Percentiles rank a stretch among this genome's conserved stretches.
These are phyloP conservation scores for Plasmodium chabaudi DNA, from an alignment of 169 alveolate genomes.

Conservation along the genomic window DNA sequence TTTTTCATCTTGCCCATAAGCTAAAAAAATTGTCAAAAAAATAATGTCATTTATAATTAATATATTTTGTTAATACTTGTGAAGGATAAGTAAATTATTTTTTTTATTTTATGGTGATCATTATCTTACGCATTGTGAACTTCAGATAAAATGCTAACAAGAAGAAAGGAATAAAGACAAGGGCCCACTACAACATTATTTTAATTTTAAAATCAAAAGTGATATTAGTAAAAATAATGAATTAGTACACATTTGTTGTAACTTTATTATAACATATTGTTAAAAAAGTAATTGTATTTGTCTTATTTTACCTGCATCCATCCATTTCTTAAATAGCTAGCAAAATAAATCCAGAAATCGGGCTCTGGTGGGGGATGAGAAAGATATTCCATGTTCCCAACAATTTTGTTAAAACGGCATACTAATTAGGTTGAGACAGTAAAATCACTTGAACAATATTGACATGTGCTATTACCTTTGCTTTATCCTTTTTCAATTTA, in stretches of 20 bases:
- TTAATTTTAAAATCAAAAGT: not conserved
- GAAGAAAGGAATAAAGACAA: slow-evolving; percentile 65
- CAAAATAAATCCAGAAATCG: slow-evolving; percentile 72
- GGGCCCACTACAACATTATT: slow-evolving; percentile 35
- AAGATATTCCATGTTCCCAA: slow-evolving; percentile 25
- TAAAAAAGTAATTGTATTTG: not conserved
- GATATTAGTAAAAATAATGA: not conserved
- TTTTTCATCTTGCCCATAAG: too few relatives aligned
- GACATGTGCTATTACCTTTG: too few relatives aligned
- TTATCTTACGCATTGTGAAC: slow-evolving; percentile 58
- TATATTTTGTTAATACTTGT: too few relatives aligned
- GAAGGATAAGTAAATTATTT: too few relatives aligned
- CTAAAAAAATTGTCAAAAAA: too few relatives aligned
- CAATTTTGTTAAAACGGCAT: not conserved
- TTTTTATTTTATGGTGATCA: too few relatives aligned
- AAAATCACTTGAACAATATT: not conserved
- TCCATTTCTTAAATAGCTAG: slow-evolving; percentile 41
- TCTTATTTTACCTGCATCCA: slow-evolving; percentile 61
- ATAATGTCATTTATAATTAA: too few relatives aligned
- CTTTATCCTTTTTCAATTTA: too few relatives aligned
- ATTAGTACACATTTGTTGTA: not conserved
- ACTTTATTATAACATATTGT: not conserved
- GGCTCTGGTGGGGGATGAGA: slow-evolving; percentile 73
- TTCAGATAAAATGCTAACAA: slow-evolving; percentile 56
- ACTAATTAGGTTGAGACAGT: not conserved